Conservation (phyloP, 169 alveolate genomes). For the Perkinsus olseni region DNA sequence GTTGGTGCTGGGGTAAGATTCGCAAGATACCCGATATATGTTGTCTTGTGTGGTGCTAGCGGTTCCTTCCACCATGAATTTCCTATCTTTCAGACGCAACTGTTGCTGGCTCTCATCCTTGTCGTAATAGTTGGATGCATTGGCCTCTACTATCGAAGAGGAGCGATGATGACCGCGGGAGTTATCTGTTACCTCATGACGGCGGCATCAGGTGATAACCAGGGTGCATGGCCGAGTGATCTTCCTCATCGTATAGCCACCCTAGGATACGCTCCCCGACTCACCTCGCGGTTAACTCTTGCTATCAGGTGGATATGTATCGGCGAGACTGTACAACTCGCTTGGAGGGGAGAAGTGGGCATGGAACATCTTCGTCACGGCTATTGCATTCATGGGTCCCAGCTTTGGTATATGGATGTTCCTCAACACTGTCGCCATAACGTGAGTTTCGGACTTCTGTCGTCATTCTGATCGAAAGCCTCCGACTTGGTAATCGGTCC, state of each 20-base stretch:
- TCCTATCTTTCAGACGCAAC: conserved; percentile 9
- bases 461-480: background rate
- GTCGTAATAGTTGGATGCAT: background rate
- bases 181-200: background rate
- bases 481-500: background rate
- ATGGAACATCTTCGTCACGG: conserved; percentile 18
- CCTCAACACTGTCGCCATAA: conserved; percentile 8
- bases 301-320: conserved; percentile 12
- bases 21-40: background rate
- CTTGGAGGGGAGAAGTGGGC: conserved; percentile 25
- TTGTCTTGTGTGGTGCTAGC: too few relatives aligned
- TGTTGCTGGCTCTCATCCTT: background rate
- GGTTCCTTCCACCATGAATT: background rate
- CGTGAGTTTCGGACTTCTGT: background rate
- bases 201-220: background rate
- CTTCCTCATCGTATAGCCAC: too few relatives aligned
- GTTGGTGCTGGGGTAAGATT: conserved; percentile 13
- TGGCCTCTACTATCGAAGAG: background rate
- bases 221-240: background rate
- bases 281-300: too few relatives aligned
- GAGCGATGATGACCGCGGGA: background rate
- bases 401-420: conserved; percentile 9
- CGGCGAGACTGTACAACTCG: conserved; percentile 8
- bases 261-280: too few relatives aligned
- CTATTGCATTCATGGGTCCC: conserved; percentile 13